Evolutionary conservation across 2,329 filamentous ascomycete species (phyloP), one percentile per base, ranked within the genome.

Genomic region (Claviceps citrina): DNA sequence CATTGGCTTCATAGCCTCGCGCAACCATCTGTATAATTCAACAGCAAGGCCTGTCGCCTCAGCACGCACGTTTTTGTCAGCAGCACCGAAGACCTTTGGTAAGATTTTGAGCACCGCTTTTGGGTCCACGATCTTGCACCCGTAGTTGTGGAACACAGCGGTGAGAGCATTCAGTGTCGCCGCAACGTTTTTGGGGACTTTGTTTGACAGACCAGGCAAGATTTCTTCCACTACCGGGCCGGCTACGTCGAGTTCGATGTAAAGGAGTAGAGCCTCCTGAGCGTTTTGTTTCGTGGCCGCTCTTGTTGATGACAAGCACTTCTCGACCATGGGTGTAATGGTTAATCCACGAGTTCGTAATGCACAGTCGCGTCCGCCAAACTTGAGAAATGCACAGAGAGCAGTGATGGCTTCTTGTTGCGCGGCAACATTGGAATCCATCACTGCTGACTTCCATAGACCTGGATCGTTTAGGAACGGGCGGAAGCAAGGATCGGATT

Each of bases 1-100:
- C 61, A 96, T 81, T 28, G 89, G 85, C 58, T 98, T 98, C 78
- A 98, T 95, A 9, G 89, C 89, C 47, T 98, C 91, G 49, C 89
- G 82, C 26, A 98, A 69, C 91, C 93, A 98, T 60, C 91, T 72
- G 61, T 98, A 98, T 43, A 98, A 75, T 56, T 98, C 93, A 36
- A 95, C 84, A 0, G 89, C 82, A 42, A 98, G 67, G 50, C 81
- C 86, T 35, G 91, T 91, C 22, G 87, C 86, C 58, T 95, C 91
- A 3, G 87, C 86, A 60, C 91, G 81, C 13, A 98, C 84, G 57
- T 96, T 96, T 63, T 98, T 98, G 68, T 98, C 91, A 25, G 91
- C 89, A 57, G 96, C 91, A 16, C 84, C 85, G 55, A 95, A 98
- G 2, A 80, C 81, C 56, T 94, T 93, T 3, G 91, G 86, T 2